Evolutionary conservation across 495 filamentous ascomycete genomes (phyloP), one percentile per base, ranked within the genome.

Genomic region (Penicillium macrosclerotiorum): DNA sequence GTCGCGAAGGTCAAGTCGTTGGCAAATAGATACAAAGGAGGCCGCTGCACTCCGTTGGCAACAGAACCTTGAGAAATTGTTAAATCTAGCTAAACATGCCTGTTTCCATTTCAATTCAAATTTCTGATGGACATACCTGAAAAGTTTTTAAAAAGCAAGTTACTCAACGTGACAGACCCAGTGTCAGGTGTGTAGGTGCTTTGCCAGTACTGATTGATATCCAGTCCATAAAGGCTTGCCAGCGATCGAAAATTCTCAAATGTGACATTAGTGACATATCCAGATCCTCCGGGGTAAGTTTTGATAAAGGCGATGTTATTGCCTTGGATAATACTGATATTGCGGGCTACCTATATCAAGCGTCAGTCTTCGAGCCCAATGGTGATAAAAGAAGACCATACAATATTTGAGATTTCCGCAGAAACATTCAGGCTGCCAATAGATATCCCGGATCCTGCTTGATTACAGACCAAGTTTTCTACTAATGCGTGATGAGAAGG

Each of bases 261-360:
- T 2, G 69, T 54, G 9, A 67, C 57, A 51, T 79, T 71, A 13
- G 64, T 67, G n/a, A 81, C 71, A 20, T 67, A 71, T 12, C 77
- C 78, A 24, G 62, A 72, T 18, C 76, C 76, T n/a, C 76, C 76
- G n/a, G 75, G 74, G 37, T 65, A 76, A 34, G 64, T 69, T 49
- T 80, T 81, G 59, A 80, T 77, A 68, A 80, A 78, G 41, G 75
- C 63, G 62, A 80, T 77, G 47, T 79, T 75, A 54, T 75, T 79
- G 17, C 59, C 59, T 32, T 73, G 54, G 17, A 65, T 59, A 12
- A 65, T 65, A 57, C 67, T 69, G 40, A 72, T 65, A 49, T 73
- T 67, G 6, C 56, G 38, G 40, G 67, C 34, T 42, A 55, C 48
- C 73, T 69, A 26, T 55, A 52, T 18, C 8, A 13, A 31, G 5